Conservation (phyloP, 2,329 filamentous ascomycete genomes). For the Dothistroma pini region DNA sequence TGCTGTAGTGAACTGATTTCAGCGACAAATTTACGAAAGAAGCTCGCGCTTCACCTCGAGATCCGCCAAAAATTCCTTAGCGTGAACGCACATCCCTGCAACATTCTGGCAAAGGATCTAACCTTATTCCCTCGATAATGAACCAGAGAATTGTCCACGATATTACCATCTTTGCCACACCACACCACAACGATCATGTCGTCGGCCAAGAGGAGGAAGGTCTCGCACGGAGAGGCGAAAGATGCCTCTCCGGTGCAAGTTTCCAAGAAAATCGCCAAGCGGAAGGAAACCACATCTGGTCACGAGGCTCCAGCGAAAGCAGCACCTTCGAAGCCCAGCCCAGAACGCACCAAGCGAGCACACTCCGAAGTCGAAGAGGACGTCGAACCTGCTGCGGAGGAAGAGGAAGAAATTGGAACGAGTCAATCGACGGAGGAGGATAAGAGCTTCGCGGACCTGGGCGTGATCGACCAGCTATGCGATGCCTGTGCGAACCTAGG, state of each 20-base stretch:
- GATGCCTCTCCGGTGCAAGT: conserved; percentile 9
- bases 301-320: neutral
- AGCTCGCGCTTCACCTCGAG: neutral
- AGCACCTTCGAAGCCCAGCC: neutral
- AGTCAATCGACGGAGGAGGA: neutral
- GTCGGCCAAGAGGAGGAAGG: conserved; percentile 43
- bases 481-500: conserved; percentile 80
- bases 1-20: neutral
- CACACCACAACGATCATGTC: conserved; percentile 34
- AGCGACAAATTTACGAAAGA: neutral
- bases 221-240: conserved; percentile 22
- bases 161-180: neutral
- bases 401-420: conserved; percentile 23
- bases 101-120: neutral
- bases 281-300: neutral
- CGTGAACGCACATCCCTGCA: neutral
- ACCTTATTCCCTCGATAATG: neutral
- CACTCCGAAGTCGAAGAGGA: conserved; percentile 12
- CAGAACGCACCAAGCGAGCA: conserved; percentile 16
- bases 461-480: conserved; percentile 80
- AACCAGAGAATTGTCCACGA: neutral
- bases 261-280: conserved; percentile 6
- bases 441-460: conserved; percentile 68
- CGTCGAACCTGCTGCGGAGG: conserved; percentile 1
- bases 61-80: neutral